Percentiles rank a stretch among this genome's conserved stretches.
Conservation (phyloP, 139 green algal species). For the Coelastrella sp. region DNA sequence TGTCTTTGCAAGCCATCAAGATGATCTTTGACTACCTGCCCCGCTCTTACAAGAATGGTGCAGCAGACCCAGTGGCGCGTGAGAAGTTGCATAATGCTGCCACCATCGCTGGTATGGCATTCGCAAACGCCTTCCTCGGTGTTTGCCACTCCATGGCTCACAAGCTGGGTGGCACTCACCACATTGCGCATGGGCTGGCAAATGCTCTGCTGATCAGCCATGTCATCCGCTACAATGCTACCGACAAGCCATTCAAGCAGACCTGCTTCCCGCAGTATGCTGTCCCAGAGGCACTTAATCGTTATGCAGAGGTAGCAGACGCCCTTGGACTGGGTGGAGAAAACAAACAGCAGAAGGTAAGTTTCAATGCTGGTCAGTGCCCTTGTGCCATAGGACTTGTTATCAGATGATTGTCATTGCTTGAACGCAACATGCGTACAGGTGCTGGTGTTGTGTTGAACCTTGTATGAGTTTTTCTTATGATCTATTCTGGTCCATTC, state of each 20-base stretch:
- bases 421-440: too few relatives aligned
- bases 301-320: constrained; percentile 71
- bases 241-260: constrained; percentile 69
- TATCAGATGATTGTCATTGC: too few relatives aligned
- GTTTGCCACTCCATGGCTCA: constrained; percentile 81
- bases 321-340: constrained; percentile 66
- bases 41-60: constrained; percentile 61
- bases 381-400: too few relatives aligned
- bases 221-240: constrained; percentile 63
- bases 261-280: constrained; percentile 79
- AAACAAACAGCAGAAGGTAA: constrained; percentile 67
- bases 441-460: too few relatives aligned
- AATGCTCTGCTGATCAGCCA: constrained; percentile 78
- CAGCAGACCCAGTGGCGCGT: constrained; percentile 65
- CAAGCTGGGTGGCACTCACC: constrained; percentile 70
- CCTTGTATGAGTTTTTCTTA: too few relatives aligned
- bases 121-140: constrained; percentile 83
- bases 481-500: too few relatives aligned
- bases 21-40: constrained; percentile 76
- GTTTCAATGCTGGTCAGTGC: background rate
- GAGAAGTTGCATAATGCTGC: constrained; percentile 80
- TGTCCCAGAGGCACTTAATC: constrained; percentile 19
- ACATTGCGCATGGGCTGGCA: constrained; percentile 77
- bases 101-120: constrained; percentile 84
- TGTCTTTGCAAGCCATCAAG: constrained; percentile 66